phyloP scores from a whole-genome alignment of 108 stramenopile genomes.

The Nitzschia sp. region DNA sequence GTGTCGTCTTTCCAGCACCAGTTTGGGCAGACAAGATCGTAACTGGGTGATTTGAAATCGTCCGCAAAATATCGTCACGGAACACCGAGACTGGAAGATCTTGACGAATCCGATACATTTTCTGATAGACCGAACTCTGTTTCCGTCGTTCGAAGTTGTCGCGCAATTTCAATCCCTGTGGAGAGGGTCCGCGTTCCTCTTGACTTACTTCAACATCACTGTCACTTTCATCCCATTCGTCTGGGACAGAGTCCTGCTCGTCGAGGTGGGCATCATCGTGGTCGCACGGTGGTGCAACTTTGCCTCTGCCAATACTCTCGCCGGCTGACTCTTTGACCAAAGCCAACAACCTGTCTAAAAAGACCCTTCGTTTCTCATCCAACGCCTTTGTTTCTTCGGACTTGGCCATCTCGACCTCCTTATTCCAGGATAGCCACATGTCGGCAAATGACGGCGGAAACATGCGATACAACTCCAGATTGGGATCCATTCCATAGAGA shows the following conservation, averaged over 20 bases:
- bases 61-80: constrained; percentile 45
- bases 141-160: constrained; percentile 36
- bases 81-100: constrained; percentile 58
- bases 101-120: constrained; percentile 41
- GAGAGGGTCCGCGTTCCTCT: not conserved
- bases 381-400: constrained; percentile 17
- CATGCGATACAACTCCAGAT: constrained; percentile 52
- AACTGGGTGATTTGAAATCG: constrained; percentile 46
- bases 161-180: constrained; percentile 35
- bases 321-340: constrained; percentile 20
- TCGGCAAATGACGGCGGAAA: constrained; percentile 60
- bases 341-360: constrained; percentile 37
- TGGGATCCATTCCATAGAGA: constrained; percentile 59
- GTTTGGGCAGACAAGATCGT: constrained; percentile 73
- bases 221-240: constrained; percentile 15
- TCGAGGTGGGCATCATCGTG: not conserved
- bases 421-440: constrained; percentile 69
- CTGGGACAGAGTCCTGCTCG: not conserved
- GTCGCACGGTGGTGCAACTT: not conserved
- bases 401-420: constrained; percentile 34
- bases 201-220: not conserved
- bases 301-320: not conserved
- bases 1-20: constrained; percentile 73
- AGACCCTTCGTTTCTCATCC: constrained; percentile 25
- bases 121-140: constrained; percentile 33